Base-by-base conservation (phyloP, 2,329 filamentous ascomycete genomes). In the Cordyceps farinosa region DNA sequence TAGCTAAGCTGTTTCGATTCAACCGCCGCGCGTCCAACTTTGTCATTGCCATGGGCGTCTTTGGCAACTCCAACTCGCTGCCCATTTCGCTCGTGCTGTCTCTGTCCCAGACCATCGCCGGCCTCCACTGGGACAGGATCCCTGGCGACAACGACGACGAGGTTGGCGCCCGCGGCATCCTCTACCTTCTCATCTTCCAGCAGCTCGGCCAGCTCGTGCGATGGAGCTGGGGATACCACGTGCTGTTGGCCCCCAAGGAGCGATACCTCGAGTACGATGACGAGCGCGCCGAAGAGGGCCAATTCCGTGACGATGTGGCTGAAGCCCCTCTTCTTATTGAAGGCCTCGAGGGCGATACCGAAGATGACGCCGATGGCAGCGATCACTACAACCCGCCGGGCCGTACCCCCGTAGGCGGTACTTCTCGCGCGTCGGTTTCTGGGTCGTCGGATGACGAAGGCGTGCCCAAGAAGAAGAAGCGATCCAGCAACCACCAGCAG, bases 171-270 rank as follows among this genome's bases (percentile, higher is more conserved):
- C 87, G 95, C 66, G 95, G 95, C 65, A 98, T 99, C 65, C 80
- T 99, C 1, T 99, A 99, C 72, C 84, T 99, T 11, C 83, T 99
- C 66, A 96, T 99, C 68, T 99, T 99, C 78, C 95, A 99, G 78
- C 95, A 99, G 75, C 85, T 99, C 3, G 95, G 95, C 29, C 95
- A 99, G 76, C 81, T 98, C 32, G 88, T 99, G 27, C 87, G 95
- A 64, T 99, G 95, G 95, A 97, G 91, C 66, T 99, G 95, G 95
- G 95, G 95, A 11, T 98, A 97, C 75, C 92, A 97, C 70, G 88
- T 98, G 44, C 82, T 99, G 22, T 81, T 99, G n/a, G 93, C 93
- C 22, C 92, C 94, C 22, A 90, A 91, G 68, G 87, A 89, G 55
- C 85, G 84, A 66, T 91, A 91, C 70, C 80, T 83, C 13, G 86